phyloP scores from a whole-genome alignment of 495 filamentous ascomycete species.

The Aspergillus sparsus region DNA sequence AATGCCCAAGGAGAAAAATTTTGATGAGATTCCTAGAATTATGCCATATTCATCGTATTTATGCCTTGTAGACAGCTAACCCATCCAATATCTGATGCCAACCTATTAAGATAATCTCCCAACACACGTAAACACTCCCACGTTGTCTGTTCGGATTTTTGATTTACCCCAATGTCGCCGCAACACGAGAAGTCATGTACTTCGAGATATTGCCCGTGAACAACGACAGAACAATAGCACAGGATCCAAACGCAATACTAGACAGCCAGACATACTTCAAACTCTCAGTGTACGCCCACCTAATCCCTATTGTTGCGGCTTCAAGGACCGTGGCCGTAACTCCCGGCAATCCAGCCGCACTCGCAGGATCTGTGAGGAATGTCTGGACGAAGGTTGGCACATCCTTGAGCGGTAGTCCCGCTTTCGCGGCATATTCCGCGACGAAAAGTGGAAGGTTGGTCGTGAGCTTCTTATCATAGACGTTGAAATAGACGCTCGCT shows the following conservation, averaged over 20 bases:
- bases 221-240: neutral
- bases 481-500: neutral
- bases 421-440: neutral
- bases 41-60: too few species aligned
- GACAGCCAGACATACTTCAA: neutral
- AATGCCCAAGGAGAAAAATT: too few species aligned
- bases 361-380: neutral
- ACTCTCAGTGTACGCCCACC: neutral
- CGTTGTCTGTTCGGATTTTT: too few species aligned
- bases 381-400: neutral
- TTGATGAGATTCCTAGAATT: too few species aligned
- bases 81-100: too few species aligned
- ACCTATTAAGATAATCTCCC: too few species aligned
- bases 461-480: neutral
- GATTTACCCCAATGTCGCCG: neutral
- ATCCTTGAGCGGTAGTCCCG: neutral
- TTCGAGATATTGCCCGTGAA: neutral
- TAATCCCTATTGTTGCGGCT: neutral
- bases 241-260: neutral
- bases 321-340: neutral
- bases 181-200: slow-evolving; percentile 1
- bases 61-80: too few species aligned
- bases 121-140: too few species aligned
- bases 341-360: neutral
- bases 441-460: neutral